phyloP scores from a whole-genome alignment of 371 early-diverging fungal species.

The Rhizopus stolonifer region DNA sequence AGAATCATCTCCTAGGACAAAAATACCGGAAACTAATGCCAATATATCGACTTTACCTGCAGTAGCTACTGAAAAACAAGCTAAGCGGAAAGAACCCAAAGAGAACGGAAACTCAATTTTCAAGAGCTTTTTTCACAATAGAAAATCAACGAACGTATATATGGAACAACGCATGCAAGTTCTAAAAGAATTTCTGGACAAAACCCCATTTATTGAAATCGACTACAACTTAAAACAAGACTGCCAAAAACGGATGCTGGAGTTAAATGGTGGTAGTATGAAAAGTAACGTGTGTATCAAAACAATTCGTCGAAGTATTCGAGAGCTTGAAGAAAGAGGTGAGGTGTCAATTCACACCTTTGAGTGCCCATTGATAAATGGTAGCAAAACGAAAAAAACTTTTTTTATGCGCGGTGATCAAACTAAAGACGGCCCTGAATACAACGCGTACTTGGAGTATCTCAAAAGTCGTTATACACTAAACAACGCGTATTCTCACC shows the following conservation, averaged over 20 bases:
- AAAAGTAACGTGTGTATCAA: constrained; percentile 8
- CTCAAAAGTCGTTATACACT: constrained; percentile 11
- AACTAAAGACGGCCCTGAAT: constrained; percentile 20
- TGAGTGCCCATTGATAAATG: neutral
- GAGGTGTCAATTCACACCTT: neutral
- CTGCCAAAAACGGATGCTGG: neutral
- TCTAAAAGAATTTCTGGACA: constrained; percentile 17
- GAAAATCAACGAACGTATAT: constrained; percentile 17
- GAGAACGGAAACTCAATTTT: neutral
- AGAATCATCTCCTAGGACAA: neutral
- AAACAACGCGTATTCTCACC: neutral
- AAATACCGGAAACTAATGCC: too few species aligned
- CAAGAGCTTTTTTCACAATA: neutral
- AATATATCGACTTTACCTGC: neutral
- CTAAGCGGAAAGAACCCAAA: neutral
- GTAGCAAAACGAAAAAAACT: neutral
- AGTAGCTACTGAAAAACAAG: neutral
- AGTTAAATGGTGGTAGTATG: neutral
- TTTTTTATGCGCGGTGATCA: constrained; percentile 20
- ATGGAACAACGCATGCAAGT: constrained; percentile 24
- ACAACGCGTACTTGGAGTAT: constrained; percentile 5
- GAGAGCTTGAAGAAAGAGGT: constrained; percentile 8
- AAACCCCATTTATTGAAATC: constrained; percentile 21
- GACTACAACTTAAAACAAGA: neutral
- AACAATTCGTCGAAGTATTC: constrained; percentile 22